Conservation (phyloP, 768 basidiomycete species). For the Panaeolus papilionaceus region DNA sequence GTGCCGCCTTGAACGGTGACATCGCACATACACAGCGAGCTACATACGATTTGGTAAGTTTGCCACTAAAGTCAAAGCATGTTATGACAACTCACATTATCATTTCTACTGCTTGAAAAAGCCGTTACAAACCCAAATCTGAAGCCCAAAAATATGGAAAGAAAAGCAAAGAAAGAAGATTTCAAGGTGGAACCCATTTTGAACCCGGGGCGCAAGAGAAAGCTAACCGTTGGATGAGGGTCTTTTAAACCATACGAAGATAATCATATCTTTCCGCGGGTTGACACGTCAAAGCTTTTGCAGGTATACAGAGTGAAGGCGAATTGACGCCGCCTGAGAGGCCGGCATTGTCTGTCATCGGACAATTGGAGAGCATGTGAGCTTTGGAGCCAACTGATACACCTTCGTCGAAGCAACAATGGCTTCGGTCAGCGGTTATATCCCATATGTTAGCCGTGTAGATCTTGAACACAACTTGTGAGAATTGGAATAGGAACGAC, state of each 20-base stretch:
- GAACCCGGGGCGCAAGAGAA: conserved; percentile 7
- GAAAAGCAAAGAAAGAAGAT: neutral
- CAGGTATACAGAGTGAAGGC: neutral
- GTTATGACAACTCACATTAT: conserved; percentile 39
- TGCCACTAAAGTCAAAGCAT: neutral
- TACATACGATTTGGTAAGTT: conserved; percentile 20
- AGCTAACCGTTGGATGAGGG: neutral
- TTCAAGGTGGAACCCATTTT: conserved; percentile 5
- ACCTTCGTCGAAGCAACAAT: conserved; percentile 12
- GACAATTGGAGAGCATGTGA: conserved; percentile 14
- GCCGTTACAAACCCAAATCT: conserved; percentile 29
- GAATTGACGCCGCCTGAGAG: conserved; percentile 13
- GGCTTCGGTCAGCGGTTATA: conserved; percentile 5
- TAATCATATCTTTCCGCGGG: conserved; percentile 18
- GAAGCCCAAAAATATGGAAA: conserved; percentile 12
- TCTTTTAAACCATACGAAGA: conserved; percentile 9
- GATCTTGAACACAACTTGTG: neutral
- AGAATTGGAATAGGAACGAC: neutral
- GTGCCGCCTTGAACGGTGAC: conserved; percentile 1
- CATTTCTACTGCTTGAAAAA: conserved; percentile 42
- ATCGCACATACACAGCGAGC: conserved; percentile 43
- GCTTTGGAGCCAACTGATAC: neutral
- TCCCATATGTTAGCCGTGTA: conserved; percentile 8
- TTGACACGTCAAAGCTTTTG: conserved; percentile 29
- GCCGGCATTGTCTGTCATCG: conserved; percentile 9